These are phyloP conservation scores for Diaporthe batatas DNA, from an alignment of 2,329 filamentous ascomycete species.

Conservation along the genomic window DNA sequence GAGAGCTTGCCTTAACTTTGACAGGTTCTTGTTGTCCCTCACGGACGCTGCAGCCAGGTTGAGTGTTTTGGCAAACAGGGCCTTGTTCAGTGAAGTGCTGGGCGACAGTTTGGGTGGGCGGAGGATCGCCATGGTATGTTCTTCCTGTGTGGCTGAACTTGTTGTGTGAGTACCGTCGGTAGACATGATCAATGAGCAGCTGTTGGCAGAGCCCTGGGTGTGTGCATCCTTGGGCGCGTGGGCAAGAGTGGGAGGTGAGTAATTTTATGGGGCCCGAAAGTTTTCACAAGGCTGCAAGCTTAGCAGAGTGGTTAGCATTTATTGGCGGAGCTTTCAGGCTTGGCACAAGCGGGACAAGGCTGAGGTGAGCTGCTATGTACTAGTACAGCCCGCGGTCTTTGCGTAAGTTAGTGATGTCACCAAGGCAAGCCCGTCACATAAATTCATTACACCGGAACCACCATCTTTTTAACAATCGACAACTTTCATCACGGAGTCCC, in stretches of 20 bases:
- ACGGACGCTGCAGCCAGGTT: conserved; percentile 84
- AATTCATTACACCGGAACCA: too few relatives aligned
- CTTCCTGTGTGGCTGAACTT: conserved; percentile 7
- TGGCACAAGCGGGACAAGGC: conserved; percentile 41
- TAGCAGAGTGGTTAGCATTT: conserved; percentile 4
- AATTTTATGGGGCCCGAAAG: conserved; percentile 34
- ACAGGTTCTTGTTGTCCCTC: conserved; percentile 80
- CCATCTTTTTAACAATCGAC: too few relatives aligned
- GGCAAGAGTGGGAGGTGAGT: background rate
- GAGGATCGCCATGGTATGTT: conserved; percentile 68
- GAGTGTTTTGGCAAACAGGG: conserved; percentile 83
- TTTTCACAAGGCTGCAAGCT: conserved; percentile 40
- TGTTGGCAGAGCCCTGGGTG: background rate
- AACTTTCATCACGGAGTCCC: too few relatives aligned
- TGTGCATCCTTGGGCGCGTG: conserved; percentile 11
- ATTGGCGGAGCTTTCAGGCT: conserved; percentile 15
- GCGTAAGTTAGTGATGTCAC: conserved; percentile 41
- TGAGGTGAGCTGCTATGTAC: conserved; percentile 34
- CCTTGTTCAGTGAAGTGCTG: conserved; percentile 84
- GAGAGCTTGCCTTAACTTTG: conserved; percentile 76
- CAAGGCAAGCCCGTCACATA: background rate
- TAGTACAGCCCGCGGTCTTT: background rate
- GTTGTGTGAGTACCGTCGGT: background rate
- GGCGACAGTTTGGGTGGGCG: conserved; percentile 83
- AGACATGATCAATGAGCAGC: conserved; percentile 28